These are phyloP conservation scores for Phanerochaete sordida DNA, from an alignment of 768 basidiomycete species.

Conservation along the genomic window DNA sequence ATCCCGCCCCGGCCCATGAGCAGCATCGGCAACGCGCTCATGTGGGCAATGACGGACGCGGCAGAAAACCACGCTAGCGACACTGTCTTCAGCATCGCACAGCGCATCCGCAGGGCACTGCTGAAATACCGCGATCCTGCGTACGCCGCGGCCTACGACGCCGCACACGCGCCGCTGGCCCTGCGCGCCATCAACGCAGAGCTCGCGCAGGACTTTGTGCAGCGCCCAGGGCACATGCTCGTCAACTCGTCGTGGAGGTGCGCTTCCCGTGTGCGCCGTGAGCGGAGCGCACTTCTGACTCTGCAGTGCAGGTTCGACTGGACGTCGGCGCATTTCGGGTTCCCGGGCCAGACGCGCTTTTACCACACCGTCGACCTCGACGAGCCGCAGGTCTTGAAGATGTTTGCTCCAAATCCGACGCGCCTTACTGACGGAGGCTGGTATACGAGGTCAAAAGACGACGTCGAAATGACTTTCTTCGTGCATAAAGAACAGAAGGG, in stretches of 20 bases:
- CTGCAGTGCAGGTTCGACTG: constrained; percentile 13
- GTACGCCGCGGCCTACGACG: constrained; percentile 8
- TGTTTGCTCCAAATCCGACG: constrained; percentile 14
- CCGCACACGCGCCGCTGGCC: not conserved
- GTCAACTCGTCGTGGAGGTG: constrained; percentile 12
- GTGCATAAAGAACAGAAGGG: constrained; percentile 3
- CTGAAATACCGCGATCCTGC: constrained; percentile 1
- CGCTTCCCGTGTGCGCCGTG: not conserved
- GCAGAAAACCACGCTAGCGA: not conserved
- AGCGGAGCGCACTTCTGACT: not conserved
- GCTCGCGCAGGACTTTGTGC: constrained; percentile 1
- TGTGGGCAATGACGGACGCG: constrained; percentile 11
- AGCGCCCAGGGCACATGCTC: not conserved
- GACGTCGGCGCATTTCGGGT: constrained; percentile 18
- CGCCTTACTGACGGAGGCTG: constrained; percentile 8
- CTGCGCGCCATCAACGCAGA: not conserved
- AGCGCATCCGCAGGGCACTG: constrained; percentile 6
- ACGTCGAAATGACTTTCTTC: constrained; percentile 14
- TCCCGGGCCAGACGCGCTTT: constrained; percentile 11
- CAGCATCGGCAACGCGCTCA: constrained; percentile 3
- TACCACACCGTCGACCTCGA: constrained; percentile 10
- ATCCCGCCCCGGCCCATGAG: not conserved
- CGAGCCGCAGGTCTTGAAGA: constrained; percentile 12
- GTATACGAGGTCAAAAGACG: not conserved
- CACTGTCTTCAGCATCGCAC: constrained; percentile 2